Evolutionary conservation across 2,329 filamentous ascomycete species (phyloP).

Genomic region (Verticillium longisporum): DNA sequence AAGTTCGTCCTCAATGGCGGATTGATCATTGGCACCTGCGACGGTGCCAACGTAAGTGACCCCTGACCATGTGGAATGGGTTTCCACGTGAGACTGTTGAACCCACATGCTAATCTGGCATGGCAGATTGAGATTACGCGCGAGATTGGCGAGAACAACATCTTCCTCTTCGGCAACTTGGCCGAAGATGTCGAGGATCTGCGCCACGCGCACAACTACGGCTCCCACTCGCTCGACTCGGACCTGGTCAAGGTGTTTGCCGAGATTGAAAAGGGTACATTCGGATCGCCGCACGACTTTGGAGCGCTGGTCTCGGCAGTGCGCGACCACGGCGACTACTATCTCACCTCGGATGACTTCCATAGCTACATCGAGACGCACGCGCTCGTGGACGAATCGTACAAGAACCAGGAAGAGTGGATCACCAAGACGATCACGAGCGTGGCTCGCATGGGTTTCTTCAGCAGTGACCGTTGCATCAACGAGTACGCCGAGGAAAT

Average conservation of each 20-base stretch:
- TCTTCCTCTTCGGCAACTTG: slow-evolving; percentile 96
- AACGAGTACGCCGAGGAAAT: slow-evolving; percentile 96
- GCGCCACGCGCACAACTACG: slow-evolving; percentile 83
- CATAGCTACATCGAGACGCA: slow-evolving; percentile 91
- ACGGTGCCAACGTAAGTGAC: slow-evolving; percentile 82
- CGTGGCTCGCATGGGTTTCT: slow-evolving; percentile 95
- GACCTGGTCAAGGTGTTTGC: slow-evolving; percentile 77
- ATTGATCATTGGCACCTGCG: slow-evolving; percentile 94
- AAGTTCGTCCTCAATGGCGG: slow-evolving; percentile 98
- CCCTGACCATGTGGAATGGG: neutral
- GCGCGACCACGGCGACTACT: slow-evolving; percentile 91
- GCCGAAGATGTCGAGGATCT: slow-evolving; percentile 96
- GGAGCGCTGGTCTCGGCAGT: slow-evolving; percentile 78
- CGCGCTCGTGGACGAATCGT: slow-evolving; percentile 82
- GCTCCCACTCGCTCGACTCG: slow-evolving; percentile 68
- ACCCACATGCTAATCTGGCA: slow-evolving; percentile 7
- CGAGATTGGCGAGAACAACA: slow-evolving; percentile 93
- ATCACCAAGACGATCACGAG: slow-evolving; percentile 81
- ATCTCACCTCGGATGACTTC: slow-evolving; percentile 96
- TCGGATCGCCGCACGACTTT: slow-evolving; percentile 75
- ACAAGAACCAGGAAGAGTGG: slow-evolving; percentile 90
- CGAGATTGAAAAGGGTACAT: slow-evolving; percentile 70
- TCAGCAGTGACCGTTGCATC: slow-evolving; percentile 90
- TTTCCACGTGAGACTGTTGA: slow-evolving; percentile 6
- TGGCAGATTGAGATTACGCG: slow-evolving; percentile 85